Evolutionary conservation across 805 yeast genomes (phyloP).

Genomic region (Spathaspora passalidarum): DNA sequence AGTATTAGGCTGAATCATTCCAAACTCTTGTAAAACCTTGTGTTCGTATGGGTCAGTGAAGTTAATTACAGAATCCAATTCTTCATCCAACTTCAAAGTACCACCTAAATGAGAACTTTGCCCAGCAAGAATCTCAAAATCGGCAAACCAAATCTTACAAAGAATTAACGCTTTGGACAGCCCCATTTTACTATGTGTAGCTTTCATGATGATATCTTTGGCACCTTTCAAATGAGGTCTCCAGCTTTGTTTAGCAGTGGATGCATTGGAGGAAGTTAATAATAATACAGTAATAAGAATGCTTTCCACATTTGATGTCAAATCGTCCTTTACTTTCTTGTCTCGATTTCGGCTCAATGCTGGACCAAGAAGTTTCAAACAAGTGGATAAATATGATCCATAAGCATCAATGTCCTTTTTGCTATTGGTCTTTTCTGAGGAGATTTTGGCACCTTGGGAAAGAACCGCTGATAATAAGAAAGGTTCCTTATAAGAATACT

Average conservation of each 20-base stretch:
- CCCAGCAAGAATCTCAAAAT: constrained; percentile 57
- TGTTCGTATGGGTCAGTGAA: constrained; percentile 25
- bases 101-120: constrained; percentile 56
- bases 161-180: constrained; percentile 44
- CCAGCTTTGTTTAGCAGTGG: constrained; percentile 55
- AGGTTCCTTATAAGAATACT: constrained; percentile 59
- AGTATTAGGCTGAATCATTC: constrained; percentile 40
- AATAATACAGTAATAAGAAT: constrained; percentile 62
- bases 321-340: constrained; percentile 11
- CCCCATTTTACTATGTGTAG: constrained; percentile 18
- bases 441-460: constrained; percentile 67
- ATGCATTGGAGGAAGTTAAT: constrained; percentile 59
- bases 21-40: constrained; percentile 34
- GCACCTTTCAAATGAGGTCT: constrained; percentile 65
- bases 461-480: constrained; percentile 67
- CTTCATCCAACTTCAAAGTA: constrained; percentile 46
- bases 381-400: constrained; percentile 59
- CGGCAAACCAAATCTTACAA: constrained; percentile 56
- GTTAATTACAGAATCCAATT: constrained; percentile 33
- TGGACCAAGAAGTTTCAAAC: constrained; percentile 55
- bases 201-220: constrained; percentile 52
- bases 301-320: constrained; percentile 53
- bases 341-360: constrained; percentile 24
- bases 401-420: constrained; percentile 35
- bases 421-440: constrained; percentile 37